Percentiles rank a stretch among this genome's conserved stretches.
These are phyloP conservation scores for Ophiostoma perfectum DNA, from an alignment of 2,329 filamentous ascomycete species.

Conservation along the genomic window DNA sequence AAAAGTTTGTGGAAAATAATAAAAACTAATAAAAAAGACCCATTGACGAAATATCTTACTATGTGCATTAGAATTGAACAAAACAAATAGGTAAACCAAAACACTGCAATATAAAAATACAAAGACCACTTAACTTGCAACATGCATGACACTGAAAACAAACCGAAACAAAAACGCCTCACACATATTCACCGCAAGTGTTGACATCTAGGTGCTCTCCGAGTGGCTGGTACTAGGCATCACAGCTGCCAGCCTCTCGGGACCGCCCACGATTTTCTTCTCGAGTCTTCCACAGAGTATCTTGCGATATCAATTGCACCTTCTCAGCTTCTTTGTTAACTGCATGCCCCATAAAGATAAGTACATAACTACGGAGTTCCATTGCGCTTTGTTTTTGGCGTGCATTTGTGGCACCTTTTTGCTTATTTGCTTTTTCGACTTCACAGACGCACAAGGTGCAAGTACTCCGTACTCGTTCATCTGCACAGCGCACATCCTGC, in stretches of 20 bases:
- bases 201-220: not conserved
- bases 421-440: constrained; percentile 1
- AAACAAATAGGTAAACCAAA: not conserved
- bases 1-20: too few relatives aligned
- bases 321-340: not conserved
- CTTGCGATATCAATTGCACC: too few relatives aligned
- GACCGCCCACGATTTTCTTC: not conserved
- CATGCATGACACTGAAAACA: not conserved
- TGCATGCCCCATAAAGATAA: not conserved
- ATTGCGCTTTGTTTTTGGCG: not conserved
- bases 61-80: not conserved
- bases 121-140: not conserved
- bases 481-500: not conserved
- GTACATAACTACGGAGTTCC: not conserved
- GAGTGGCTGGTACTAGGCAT: not conserved
- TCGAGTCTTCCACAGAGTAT: too few relatives aligned
- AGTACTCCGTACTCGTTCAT: not conserved
- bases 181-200: not conserved
- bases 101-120: not conserved
- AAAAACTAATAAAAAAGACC: too few relatives aligned
- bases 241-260: not conserved
- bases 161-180: not conserved
- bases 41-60: too few relatives aligned
- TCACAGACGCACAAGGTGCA: not conserved
- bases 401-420: not conserved